phyloP scores from a whole-genome alignment of 352 stramenopile species.

The Phytophthora crassamura region DNA sequence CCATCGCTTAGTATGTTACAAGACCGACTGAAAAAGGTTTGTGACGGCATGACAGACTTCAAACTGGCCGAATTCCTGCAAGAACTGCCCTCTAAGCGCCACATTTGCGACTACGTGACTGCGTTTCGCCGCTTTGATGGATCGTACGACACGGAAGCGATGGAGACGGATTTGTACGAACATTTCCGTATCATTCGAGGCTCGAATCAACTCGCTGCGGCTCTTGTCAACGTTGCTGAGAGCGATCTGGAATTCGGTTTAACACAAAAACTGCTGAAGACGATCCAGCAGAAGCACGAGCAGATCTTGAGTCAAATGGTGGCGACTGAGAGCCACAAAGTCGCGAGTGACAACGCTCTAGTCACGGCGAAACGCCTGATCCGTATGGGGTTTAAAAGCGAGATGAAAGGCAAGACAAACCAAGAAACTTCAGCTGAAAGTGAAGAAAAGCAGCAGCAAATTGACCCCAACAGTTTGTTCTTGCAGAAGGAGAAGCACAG shows the following conservation, averaged over 20 bases:
- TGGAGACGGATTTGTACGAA: constrained; percentile 71
- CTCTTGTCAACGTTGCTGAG: constrained; percentile 59
- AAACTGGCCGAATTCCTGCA: constrained; percentile 89
- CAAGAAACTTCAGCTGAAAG: constrained; percentile 9
- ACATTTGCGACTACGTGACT: constrained; percentile 83
- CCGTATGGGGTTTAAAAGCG: constrained; percentile 67
- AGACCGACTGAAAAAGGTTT: constrained; percentile 62
- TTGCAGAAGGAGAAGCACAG: constrained; percentile 62
- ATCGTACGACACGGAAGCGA: constrained; percentile 51
- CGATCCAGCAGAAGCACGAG: constrained; percentile 56
- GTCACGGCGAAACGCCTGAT: constrained; percentile 57
- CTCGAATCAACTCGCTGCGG: constrained; percentile 55
- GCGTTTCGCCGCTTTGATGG: constrained; percentile 61
- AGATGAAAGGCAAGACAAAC: constrained; percentile 10
- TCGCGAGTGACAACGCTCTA: constrained; percentile 57
- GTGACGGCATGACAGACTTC: constrained; percentile 84
- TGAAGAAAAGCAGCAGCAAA: constrained; percentile 18
- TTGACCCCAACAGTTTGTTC: constrained; percentile 49
- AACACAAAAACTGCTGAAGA: constrained; percentile 44
- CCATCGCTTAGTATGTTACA: constrained; percentile 54
- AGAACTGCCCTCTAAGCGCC: constrained; percentile 92
- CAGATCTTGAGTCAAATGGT: constrained; percentile 52
- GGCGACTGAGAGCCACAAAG: constrained; percentile 32
- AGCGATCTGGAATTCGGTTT: constrained; percentile 75
- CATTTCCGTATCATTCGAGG: constrained; percentile 85